These are phyloP conservation scores for Calonectria pseudoturangicola DNA, from an alignment of 2,329 filamentous ascomycete genomes.

Conservation along the genomic window DNA sequence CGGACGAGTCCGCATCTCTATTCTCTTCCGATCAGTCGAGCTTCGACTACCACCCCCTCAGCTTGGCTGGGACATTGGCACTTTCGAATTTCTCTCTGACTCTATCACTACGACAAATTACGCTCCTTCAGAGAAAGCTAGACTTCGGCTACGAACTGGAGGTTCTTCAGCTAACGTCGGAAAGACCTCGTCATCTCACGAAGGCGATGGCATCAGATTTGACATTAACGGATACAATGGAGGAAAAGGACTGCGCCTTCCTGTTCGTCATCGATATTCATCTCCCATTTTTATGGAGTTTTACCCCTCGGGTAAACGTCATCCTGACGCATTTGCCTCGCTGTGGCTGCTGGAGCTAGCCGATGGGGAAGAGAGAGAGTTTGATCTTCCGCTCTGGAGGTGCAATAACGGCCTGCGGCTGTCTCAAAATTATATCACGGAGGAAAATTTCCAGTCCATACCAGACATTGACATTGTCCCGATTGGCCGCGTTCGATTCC, in stretches of 20 bases:
- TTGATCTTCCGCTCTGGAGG: conserved; percentile 94
- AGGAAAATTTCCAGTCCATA: conserved; percentile 80
- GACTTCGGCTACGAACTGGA: conserved; percentile 87
- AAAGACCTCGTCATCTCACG: conserved; percentile 76
- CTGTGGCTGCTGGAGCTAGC: conserved; percentile 91
- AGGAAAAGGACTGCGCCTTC: conserved; percentile 78
- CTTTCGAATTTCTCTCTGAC: conserved; percentile 89
- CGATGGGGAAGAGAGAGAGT: conserved; percentile 84
- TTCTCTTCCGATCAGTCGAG: conserved; percentile 93
- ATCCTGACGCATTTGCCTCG: conserved; percentile 83
- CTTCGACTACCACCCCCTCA: conserved; percentile 88
- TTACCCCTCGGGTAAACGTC: conserved; percentile 80
- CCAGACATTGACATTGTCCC: conserved; percentile 87
- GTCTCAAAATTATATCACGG: conserved; percentile 93
- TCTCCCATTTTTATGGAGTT: conserved; percentile 94
- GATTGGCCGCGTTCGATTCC: conserved; percentile 87
- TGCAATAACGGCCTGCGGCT: conserved; percentile 85
- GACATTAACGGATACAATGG: conserved; percentile 67
- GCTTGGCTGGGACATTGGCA: conserved; percentile 96
- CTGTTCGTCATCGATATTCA: conserved; percentile 92
- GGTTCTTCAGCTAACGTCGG: conserved; percentile 85
- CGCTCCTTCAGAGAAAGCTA: conserved; percentile 79
- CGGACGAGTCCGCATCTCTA: conserved; percentile 89
- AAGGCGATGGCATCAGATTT: conserved; percentile 72
- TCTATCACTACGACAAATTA: conserved; percentile 80